phyloP scores from a whole-genome alignment of 2,329 filamentous ascomycete genomes.

The Pleoardoris graminearum region DNA sequence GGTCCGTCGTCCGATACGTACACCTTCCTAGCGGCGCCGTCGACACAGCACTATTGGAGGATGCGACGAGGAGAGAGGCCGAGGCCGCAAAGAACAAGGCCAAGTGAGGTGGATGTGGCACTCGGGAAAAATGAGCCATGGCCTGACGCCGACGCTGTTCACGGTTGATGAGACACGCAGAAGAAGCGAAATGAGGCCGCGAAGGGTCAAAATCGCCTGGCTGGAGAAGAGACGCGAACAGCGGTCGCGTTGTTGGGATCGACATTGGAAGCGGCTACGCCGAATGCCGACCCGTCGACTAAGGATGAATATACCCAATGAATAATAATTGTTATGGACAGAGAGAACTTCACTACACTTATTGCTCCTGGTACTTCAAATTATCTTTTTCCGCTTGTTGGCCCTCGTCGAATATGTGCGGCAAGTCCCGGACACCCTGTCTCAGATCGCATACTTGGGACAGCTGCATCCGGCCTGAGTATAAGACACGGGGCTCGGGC shows the following conservation, averaged over 20 bases:
- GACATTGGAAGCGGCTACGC: neutral
- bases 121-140: slow-evolving; percentile 1
- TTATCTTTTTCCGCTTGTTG: neutral
- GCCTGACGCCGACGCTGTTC: neutral
- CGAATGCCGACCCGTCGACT: neutral
- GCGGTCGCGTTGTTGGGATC: neutral
- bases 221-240: neutral
- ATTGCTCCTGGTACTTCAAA: neutral
- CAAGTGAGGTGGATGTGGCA: slow-evolving; percentile 29
- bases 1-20: slow-evolving; percentile 90
- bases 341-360: no score
- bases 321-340: neutral
- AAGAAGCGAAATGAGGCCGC: neutral
- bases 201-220: no score
- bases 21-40: slow-evolving; percentile 82
- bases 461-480: neutral
- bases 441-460: neutral
- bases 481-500: neutral
- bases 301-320: slow-evolving; percentile 6
- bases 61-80: slow-evolving; percentile 63
- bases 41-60: slow-evolving; percentile 83
- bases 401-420: neutral
- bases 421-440: neutral
- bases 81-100: slow-evolving; percentile 44
- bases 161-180: neutral